Conservation (phyloP, 768 basidiomycete species). For the Macrolepiota dolichaula region DNA sequence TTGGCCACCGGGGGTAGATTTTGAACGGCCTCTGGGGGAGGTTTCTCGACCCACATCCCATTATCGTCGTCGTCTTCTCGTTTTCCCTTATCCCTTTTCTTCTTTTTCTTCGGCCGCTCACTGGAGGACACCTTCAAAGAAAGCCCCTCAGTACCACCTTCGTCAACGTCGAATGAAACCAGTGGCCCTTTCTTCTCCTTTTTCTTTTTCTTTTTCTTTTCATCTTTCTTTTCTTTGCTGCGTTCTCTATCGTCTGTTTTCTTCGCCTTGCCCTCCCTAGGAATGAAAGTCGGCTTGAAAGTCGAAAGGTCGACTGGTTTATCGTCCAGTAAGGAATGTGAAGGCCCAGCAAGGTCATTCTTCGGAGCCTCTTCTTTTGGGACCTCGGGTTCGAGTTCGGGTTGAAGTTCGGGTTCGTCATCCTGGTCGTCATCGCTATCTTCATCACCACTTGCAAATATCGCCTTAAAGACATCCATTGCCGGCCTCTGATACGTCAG, state of each 20-base stretch:
- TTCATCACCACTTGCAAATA: slow-evolving; percentile 94
- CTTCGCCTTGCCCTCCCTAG: slow-evolving; percentile 50
- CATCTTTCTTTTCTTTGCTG: slow-evolving; percentile 30
- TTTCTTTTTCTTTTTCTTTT: slow-evolving; percentile 45
- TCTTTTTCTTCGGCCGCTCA: slow-evolving; percentile 41
- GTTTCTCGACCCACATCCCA: slow-evolving; percentile 71
- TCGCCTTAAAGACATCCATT: slow-evolving; percentile 96
- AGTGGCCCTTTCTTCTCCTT: slow-evolving; percentile 44
- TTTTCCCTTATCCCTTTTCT: slow-evolving; percentile 40
- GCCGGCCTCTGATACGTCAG: slow-evolving; percentile 85
- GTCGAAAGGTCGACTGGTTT: slow-evolving; percentile 52
- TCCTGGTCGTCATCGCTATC: slow-evolving; percentile 72
- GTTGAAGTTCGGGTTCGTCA: slow-evolving; percentile 18
- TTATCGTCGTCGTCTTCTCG: slow-evolving; percentile 32
- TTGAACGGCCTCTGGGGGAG: slow-evolving; percentile 38
- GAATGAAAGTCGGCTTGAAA: slow-evolving; percentile 88
- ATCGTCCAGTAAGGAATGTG: slow-evolving; percentile 18
- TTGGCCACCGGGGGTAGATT: slow-evolving; percentile 19
- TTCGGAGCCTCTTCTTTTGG: slow-evolving; percentile 20
- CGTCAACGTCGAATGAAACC: slow-evolving; percentile 79
- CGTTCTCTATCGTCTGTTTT: slow-evolving; percentile 41
- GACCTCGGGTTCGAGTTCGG: slow-evolving; percentile 22
- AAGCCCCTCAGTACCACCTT: slow-evolving; percentile 43
- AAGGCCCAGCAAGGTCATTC: slow-evolving; percentile 13
- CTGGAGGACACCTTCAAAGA: slow-evolving; percentile 27